phyloP scores from a whole-genome alignment of 139 green algal species.

The Closterium sp. region DNA sequence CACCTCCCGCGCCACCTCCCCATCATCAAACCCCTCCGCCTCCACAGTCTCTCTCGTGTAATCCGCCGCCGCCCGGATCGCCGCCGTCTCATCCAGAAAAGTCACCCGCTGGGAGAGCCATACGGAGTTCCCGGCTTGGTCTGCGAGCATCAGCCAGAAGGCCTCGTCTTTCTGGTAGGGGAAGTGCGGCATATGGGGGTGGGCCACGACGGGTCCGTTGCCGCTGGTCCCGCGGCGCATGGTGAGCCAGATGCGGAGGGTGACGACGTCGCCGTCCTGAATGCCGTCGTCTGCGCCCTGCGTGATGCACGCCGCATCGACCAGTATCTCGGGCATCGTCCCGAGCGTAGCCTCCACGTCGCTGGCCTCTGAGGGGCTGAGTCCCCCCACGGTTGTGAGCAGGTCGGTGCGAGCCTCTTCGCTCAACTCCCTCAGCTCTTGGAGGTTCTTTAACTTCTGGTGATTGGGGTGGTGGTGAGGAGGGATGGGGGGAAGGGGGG shows the following conservation, averaged over 20 bases:
- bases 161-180: constrained; percentile 55
- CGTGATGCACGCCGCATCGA: neutral
- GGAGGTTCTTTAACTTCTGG: constrained; percentile 39
- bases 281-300: constrained; percentile 45
- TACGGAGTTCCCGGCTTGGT: constrained; percentile 28
- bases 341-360: constrained; percentile 40
- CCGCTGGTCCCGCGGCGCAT: constrained; percentile 19
- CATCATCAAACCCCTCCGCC: constrained; percentile 21
- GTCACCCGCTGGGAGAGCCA: constrained; percentile 36
- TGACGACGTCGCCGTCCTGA: constrained; percentile 50
- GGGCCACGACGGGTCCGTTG: neutral
- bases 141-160: constrained; percentile 56
- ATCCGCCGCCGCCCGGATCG: constrained; percentile 4
- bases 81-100: constrained; percentile 38
- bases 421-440: constrained; percentile 37
- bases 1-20: constrained; percentile 17
- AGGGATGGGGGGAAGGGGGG: no score
- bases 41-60: constrained; percentile 18
- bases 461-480: no score
- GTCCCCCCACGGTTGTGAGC: constrained; percentile 6
- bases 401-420: constrained; percentile 6
- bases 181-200: constrained; percentile 50
- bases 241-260: constrained; percentile 45
- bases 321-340: neutral
- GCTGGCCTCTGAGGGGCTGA: neutral